Evolutionary conservation across 805 yeast species (phyloP).

Genomic region (Kodamaea jinghongensis): DNA sequence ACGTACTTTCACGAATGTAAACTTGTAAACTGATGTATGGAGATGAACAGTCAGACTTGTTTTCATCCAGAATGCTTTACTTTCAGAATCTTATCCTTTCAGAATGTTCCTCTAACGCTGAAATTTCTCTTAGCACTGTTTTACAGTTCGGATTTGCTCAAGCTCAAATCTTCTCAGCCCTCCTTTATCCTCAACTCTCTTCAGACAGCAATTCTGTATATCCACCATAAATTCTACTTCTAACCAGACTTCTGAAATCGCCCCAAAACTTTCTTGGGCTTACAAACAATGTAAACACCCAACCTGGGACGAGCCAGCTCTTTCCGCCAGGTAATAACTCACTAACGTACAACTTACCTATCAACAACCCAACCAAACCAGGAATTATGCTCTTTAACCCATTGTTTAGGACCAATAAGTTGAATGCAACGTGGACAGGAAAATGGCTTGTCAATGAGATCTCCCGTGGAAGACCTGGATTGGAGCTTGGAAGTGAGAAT

Average conservation of each 20-base stretch:
- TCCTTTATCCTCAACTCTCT: not conserved
- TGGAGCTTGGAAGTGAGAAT: conserved; percentile 19
- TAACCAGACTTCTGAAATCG: not conserved
- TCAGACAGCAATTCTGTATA: no score
- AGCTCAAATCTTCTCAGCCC: not conserved
- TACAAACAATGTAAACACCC: conserved; percentile 25
- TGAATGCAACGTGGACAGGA: conserved; percentile 37
- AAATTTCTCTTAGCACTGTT: no score
- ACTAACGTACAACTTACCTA: conserved; percentile 34
- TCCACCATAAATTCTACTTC: not conserved
- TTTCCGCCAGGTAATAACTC: conserved; percentile 39
- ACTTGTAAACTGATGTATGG: no score
- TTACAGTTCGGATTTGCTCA: not conserved
- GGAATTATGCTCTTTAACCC: conserved; percentile 37
- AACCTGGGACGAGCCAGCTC: conserved; percentile 31
- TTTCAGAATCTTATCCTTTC: no score
- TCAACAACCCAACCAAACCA: conserved; percentile 33
- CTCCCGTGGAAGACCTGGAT: conserved; percentile 12
- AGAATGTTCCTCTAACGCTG: no score
- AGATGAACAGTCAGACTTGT: no score
- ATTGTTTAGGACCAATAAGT: conserved; percentile 36
- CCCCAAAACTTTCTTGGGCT: conserved; percentile 20
- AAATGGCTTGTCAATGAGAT: conserved; percentile 35
- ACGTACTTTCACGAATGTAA: no score
- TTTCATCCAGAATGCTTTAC: no score